These are phyloP conservation scores for Henningerozyma blattae DNA, from an alignment of 805 yeast genomes.

Conservation along the genomic window DNA sequence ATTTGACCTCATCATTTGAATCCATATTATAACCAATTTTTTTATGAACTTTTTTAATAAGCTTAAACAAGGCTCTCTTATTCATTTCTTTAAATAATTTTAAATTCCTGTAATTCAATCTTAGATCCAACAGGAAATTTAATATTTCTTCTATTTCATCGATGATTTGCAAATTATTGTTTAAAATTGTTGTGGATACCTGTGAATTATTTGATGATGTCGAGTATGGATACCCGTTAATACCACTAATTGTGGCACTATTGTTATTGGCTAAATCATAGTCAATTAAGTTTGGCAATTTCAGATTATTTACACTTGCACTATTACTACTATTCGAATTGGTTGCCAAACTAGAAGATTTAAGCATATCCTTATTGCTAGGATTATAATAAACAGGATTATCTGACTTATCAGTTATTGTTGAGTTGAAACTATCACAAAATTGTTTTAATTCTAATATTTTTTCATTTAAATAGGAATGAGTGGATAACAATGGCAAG, in stretches of 20 bases:
- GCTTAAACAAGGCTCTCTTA: slow-evolving; percentile 80
- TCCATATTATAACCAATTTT: slow-evolving; percentile 42
- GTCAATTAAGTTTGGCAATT: not conserved
- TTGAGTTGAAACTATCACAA: too few relatives aligned
- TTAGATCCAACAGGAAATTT: not conserved
- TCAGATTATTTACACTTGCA: not conserved
- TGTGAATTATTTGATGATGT: not conserved
- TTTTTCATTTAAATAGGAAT: not conserved
- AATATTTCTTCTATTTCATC: not conserved
- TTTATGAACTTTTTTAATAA: slow-evolving; percentile 83
- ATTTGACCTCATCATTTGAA: not conserved
- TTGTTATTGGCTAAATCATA: not conserved
- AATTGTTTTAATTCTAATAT: too few relatives aligned
- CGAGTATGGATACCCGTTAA: too few relatives aligned
- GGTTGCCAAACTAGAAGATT: not conserved
- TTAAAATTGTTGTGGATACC: not conserved
- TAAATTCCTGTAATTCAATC: slow-evolving; percentile 36
- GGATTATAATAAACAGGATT: too few relatives aligned
- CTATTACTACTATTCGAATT: not conserved
- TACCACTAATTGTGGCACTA: too few relatives aligned
- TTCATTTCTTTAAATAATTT: slow-evolving; percentile 93
- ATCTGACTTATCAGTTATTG: too few relatives aligned
- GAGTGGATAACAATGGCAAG: not conserved
- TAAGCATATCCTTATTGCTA: too few relatives aligned
- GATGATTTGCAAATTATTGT: not conserved